These are phyloP conservation scores for Cercophora sp. DNA, from an alignment of 495 filamentous ascomycete species.

Conservation along the genomic window DNA sequence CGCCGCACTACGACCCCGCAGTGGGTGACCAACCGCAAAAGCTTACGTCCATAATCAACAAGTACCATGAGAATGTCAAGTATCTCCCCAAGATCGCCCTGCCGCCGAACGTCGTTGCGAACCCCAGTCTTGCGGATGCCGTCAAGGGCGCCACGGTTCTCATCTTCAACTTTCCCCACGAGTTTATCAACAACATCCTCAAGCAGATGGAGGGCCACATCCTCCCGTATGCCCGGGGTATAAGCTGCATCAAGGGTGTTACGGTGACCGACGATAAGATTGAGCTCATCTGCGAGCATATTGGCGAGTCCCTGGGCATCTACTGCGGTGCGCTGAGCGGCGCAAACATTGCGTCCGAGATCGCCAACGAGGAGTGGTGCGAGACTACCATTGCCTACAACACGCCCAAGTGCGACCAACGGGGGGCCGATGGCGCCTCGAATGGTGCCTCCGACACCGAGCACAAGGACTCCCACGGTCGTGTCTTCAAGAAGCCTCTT, in stretches of 20 bases:
- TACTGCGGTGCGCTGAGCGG: slow-evolving; percentile 96
- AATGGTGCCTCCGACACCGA: slow-evolving; percentile 48
- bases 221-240: slow-evolving; percentile 84
- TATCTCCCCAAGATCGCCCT: slow-evolving; percentile 84
- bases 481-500: slow-evolving; percentile 61
- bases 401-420: slow-evolving; percentile 72
- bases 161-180: slow-evolving; percentile 96
- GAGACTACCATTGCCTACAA: slow-evolving; percentile 97
- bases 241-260: slow-evolving; percentile 98
- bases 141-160: slow-evolving; percentile 81
- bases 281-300: slow-evolving; percentile 88
- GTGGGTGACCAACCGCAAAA: slow-evolving; percentile 63
- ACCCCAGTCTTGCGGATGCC: slow-evolving; percentile 77
- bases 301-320: slow-evolving; percentile 83
- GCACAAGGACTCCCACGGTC: slow-evolving; percentile 61
- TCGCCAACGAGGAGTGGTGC: slow-evolving; percentile 90
- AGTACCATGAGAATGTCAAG: slow-evolving; percentile 91
- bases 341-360: slow-evolving; percentile 94
- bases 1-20: slow-evolving; percentile 52
- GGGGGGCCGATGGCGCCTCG: slow-evolving; percentile 29
- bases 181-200: slow-evolving; percentile 90
- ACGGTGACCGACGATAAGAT: slow-evolving; percentile 80
- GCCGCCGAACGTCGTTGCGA: slow-evolving; percentile 84
- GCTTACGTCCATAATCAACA: slow-evolving; percentile 87
- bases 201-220: slow-evolving; percentile 81